Evolutionary conservation across 108 stramenopile species (phyloP), one percentile per base, ranked within the genome.

Genomic region (Seminavis robusta): DNA sequence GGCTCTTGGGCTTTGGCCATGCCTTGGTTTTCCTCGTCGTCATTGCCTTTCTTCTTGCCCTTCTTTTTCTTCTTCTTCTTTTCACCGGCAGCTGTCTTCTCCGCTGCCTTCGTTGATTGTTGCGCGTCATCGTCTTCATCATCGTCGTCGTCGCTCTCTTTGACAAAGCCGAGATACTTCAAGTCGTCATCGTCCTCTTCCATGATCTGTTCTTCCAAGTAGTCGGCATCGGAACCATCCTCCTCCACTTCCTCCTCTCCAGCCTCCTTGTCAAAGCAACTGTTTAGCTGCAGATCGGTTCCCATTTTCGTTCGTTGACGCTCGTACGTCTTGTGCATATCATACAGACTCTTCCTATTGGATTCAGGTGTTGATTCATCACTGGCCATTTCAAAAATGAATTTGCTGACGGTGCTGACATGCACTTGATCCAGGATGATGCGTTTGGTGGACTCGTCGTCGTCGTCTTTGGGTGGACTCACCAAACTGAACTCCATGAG

Each of bases 271-370:
- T 52, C 63, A 27, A 56, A 41, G n/a, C 37, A 41, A 26, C 49
- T 61, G 6, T 71, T 36, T 15, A 81, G 41, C 30, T 73, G 74
- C 31, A 90, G 86, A 71, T 88, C 86, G 28, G 59, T 69, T 4
- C 90, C 94, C 7, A 80, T 81, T 28, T 64, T 65, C 27, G 80
- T 80, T 47, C 92, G 76, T 42, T 83, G 59, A 21, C 83, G 74
- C 68, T 73, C 59, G 71, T 88, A 95, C 23, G 65, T 67, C 59
- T 95, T 95, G 54, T 95, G 84, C 82, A 90, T 73, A 25, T 80
- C 83, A 45, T 92, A 95, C 8, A 92, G 30, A 2, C 67, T 55
- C 49, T 84, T 86, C 24, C 94, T 73, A 52, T 76, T 86, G 8
- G 65, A 30, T 36, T 85, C 88, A 13, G 64, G 73, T 0, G 90